A percentile compares a stretch with the other conserved stretches of the same genome.
These are phyloP conservation scores for Neurospora sp. DNA, from an alignment of 495 filamentous ascomycete genomes.

Conservation along the genomic window DNA sequence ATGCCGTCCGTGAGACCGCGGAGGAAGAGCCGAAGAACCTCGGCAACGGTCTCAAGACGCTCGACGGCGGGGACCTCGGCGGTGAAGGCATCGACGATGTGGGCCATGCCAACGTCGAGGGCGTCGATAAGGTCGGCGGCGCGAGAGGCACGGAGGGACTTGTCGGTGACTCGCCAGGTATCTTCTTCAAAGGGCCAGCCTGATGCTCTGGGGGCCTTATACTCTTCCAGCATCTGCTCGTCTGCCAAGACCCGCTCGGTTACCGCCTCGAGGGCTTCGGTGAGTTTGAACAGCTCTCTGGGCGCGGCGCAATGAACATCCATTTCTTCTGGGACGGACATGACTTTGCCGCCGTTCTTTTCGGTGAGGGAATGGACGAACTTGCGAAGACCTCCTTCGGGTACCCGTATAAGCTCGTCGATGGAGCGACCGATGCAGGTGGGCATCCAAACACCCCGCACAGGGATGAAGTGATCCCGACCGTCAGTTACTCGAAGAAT, in stretches of 20 bases:
- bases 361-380: constrained; percentile 22
- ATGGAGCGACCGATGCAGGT: constrained; percentile 77
- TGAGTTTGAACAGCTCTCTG: constrained; percentile 78
- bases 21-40: constrained; percentile 62
- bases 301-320: constrained; percentile 46
- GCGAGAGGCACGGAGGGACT: constrained; percentile 16
- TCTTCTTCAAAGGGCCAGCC: constrained; percentile 69
- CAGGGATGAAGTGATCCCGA: constrained; percentile 82
- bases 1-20: constrained; percentile 64
- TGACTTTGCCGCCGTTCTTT: constrained; percentile 13
- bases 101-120: constrained; percentile 52
- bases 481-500: constrained; percentile 80
- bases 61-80: constrained; percentile 49
- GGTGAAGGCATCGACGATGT: constrained; percentile 45
- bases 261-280: constrained; percentile 68
- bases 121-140: constrained; percentile 47
- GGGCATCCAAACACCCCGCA: constrained; percentile 66
- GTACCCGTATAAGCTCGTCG: constrained; percentile 72
- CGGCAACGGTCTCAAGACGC: constrained; percentile 58
- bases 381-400: constrained; percentile 58
- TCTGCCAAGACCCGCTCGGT: constrained; percentile 69
- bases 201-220: constrained; percentile 41
- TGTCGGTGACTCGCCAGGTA: constrained; percentile 23
- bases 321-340: constrained; percentile 33
- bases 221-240: constrained; percentile 66